Base-by-base conservation (phyloP, 306 rosid genomes). In the Sechiopsis laciniata region DNA sequence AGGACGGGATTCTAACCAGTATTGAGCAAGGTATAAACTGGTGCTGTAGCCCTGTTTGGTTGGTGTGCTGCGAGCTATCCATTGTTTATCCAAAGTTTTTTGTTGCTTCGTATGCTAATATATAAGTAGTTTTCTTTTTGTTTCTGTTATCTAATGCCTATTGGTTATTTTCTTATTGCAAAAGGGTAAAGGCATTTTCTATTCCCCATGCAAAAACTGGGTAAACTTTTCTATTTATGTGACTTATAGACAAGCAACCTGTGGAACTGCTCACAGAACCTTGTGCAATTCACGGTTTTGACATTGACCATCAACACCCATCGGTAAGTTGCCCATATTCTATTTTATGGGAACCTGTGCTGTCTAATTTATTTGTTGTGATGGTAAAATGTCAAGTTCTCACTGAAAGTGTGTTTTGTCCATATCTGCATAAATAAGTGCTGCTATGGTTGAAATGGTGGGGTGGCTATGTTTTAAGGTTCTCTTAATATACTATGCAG, bases 201-300 rank as follows among this genome's bases (percentile, higher is more conserved):
- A n/a, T 4, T 71, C 26, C 61, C 51, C n/a, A n/a, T n/a, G n/a
- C 32, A 13, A 32, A 35, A 12, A 8, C 53, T 72, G 22, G 46
- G 46, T 72, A 37, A 37, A 26, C 12, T 35, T 35, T 21, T 32
- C n/a, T n/a, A 26, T 12, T 62, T 24, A 52, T 77, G 22, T 14
- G 64, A 40, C 82, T 79, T 61, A 69, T 55, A 94, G 97, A 90
- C 20, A 91, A 86, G 87, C 90, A 87, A 71, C 87, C 92, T 26
- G 37, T 84, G 64, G 97, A 90, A 84, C 87, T 94, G 71, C 80
- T 87, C 64, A 89, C 94, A 61, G 98, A 94, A 86, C 96, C 98
- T 63, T 87, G 98, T 65, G 94, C 97, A 72, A 90, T 94, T 80
- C 90, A 94, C 73, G 85, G 96, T 84, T 89, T 94, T n/a, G 96